Evolutionary conservation across 306 rosid species (phyloP), one percentile per base, ranked within the genome.

Genomic region (Ammopiptanthus mongolicus): DNA sequence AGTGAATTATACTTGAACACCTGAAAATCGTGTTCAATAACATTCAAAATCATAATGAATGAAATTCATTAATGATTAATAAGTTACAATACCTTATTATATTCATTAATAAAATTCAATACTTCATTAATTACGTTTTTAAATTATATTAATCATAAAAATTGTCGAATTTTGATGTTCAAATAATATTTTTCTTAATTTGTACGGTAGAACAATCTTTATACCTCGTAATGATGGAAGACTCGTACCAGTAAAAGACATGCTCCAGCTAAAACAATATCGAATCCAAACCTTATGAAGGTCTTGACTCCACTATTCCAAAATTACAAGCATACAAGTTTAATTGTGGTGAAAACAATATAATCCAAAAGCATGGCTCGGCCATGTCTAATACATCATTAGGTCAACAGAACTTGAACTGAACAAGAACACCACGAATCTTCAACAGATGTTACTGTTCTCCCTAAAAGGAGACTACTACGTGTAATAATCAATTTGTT

Each of bases 401-500:
- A 51, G 48, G 83, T 78, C 69, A 68, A 72, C 44, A 71, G 46
- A 69, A 48, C 66, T 55, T 63, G 33, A 48, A 53, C 59, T 65
- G 79, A 83, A 66, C 66, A 79, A 46, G 70, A 81, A 63, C 64
- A 59, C 34, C 50, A 23, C 36, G n/a, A 81, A 74, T 81, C 22
- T 74, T 65, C 57, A 75, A 75, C 13, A 55, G n/a, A 68, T 74
- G 64, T 41, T 71, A 52, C 14, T 57, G 62, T 57, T 68, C 79
- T 66, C 62, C 75, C 53, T 14, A 13, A 34, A 47, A 68, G 83
- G 81, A 74, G 72, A 71, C 69, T 6, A 37, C 69, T 19, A 58
- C 67, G 47, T 42, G 41, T 51, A 33, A 37, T 12, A 13, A 61
- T 93, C 87, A 92, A 47, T 76, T 87, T 59, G 96, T 95, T 81